Percentiles rank a stretch among this genome's conserved stretches.
phyloP scores from a whole-genome alignment of 192 early-diverging fungal genomes.

The Entophlyctis helioformis region DNA sequence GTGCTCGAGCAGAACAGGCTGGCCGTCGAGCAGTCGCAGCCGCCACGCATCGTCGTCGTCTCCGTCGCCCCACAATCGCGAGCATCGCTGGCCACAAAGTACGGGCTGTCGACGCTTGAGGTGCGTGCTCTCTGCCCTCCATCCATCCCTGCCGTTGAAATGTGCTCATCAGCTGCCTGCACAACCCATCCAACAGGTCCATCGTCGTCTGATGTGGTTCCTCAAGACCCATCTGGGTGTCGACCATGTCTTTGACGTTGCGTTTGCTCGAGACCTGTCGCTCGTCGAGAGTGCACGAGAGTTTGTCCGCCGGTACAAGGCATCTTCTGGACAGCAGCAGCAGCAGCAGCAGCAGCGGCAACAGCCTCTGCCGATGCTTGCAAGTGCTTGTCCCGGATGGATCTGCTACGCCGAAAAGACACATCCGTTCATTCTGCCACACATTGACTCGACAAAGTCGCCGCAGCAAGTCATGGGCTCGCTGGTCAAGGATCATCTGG shows the following conservation, averaged over 20 bases:
- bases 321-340: too few species aligned
- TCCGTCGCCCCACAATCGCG: slow-evolving; percentile 83
- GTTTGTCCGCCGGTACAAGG: slow-evolving; percentile 69
- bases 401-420: slow-evolving; percentile 99
- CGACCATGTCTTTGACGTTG: slow-evolving; percentile 78
- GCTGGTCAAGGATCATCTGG: slow-evolving; percentile 77
- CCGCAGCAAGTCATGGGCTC: slow-evolving; percentile 97
- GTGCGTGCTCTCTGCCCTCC: too few species aligned
- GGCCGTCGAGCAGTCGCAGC: slow-evolving; percentile 10
- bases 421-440: slow-evolving; percentile 75
- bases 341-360: slow-evolving; percentile 13
- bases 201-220: slow-evolving; percentile 56
- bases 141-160: too few species aligned
- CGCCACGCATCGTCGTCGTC: slow-evolving; percentile 55
- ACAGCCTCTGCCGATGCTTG: slow-evolving; percentile 42
- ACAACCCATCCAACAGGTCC: too few species aligned
- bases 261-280: slow-evolving; percentile 80
- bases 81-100: slow-evolving; percentile 84
- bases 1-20: slow-evolving; percentile 47
- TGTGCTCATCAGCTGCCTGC: too few species aligned
- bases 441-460: slow-evolving; percentile 83
- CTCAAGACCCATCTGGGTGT: slow-evolving; percentile 68
- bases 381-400: slow-evolving; percentile 71
- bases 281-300: slow-evolving; percentile 74
- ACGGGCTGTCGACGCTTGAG: slow-evolving; percentile 50